Conservation (phyloP, 2,329 filamentous ascomycete genomes). For the Coniochaeta sp. region DNA sequence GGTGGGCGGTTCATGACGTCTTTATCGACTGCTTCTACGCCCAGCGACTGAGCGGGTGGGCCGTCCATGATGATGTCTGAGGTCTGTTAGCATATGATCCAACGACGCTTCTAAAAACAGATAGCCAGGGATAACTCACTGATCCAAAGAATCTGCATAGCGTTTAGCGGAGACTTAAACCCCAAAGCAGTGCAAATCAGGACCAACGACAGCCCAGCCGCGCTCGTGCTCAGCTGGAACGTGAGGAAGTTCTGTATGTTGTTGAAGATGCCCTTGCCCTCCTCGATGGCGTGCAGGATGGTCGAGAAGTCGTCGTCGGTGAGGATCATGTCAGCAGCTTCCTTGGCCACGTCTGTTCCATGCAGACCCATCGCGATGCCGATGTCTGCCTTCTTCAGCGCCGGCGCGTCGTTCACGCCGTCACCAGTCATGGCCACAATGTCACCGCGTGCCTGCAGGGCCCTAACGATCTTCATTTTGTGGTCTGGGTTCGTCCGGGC, state of each 20-base stretch:
- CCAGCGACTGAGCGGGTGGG: slow-evolving; percentile 91
- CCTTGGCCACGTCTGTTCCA: slow-evolving; percentile 95
- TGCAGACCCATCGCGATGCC: slow-evolving; percentile 94
- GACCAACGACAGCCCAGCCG: slow-evolving; percentile 84
- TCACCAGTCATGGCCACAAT: slow-evolving; percentile 99
- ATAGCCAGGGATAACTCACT: slow-evolving; percentile 54
- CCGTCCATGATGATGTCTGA: slow-evolving; percentile 99
- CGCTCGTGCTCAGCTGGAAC: slow-evolving; percentile 95
- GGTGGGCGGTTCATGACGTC: slow-evolving; percentile 91
- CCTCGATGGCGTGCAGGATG: slow-evolving; percentile 91
- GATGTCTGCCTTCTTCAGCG: slow-evolving; percentile 94
- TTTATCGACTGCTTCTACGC: slow-evolving; percentile 89
- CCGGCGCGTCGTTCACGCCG: slow-evolving; percentile 94
- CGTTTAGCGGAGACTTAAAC: slow-evolving; percentile 91
- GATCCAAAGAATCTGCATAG: slow-evolving; percentile 99
- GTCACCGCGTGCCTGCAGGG: slow-evolving; percentile 85
- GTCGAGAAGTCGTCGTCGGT: slow-evolving; percentile 87
- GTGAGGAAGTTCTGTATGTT: slow-evolving; percentile 99
- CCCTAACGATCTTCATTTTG: slow-evolving; percentile 93
- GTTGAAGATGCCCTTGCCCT: slow-evolving; percentile 98
- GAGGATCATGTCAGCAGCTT: slow-evolving; percentile 87
- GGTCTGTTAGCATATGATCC: background rate
- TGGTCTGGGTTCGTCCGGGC: slow-evolving; percentile 95
- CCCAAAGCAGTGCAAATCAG: slow-evolving; percentile 88
- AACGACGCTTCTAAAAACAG: background rate